These are phyloP conservation scores for Fusarium pilosicola DNA, from an alignment of 2,329 filamentous ascomycete genomes.

Conservation along the genomic window DNA sequence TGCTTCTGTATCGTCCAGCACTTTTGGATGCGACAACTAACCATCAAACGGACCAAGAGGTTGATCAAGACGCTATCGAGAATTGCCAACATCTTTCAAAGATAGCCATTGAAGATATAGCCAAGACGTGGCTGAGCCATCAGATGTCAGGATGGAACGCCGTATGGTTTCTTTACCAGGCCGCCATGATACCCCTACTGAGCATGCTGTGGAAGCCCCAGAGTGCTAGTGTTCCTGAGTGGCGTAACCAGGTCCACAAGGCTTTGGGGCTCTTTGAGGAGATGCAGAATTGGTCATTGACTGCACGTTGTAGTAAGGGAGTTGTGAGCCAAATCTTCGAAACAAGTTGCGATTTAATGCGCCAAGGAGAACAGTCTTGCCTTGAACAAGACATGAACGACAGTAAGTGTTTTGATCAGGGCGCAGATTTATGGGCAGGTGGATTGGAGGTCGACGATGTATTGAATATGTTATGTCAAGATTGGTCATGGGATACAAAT, in stretches of 20 bases:
- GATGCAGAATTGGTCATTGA: conserved; percentile 4
- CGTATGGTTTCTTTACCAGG: conserved; percentile 11
- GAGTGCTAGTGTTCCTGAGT: not conserved
- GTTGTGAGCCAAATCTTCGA: conserved; percentile 4
- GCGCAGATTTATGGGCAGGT: not conserved
- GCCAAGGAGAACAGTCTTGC: not conserved
- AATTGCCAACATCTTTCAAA: conserved; percentile 5
- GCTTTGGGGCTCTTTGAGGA: not conserved
- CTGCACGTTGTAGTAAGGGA: not conserved
- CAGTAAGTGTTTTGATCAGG: not conserved
- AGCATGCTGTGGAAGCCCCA: conserved; percentile 2
- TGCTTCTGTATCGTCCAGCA: conserved; percentile 1
- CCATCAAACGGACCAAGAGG: not conserved
- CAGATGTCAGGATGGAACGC: conserved; percentile 15
- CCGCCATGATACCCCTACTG: not conserved
- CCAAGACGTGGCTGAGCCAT: not conserved
- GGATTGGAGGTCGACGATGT: conserved; percentile 7
- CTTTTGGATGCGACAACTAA: not conserved
- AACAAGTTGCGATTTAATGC: not conserved
- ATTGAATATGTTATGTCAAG: conserved; percentile 2
- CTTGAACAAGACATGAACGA: not conserved
- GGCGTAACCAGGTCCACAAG: not conserved
- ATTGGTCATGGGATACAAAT: not conserved
- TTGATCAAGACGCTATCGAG: not conserved
- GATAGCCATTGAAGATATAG: not conserved